Conservation (phyloP, 1,284 basidiomycete genomes). For the Ganoderma resinaceum region DNA sequence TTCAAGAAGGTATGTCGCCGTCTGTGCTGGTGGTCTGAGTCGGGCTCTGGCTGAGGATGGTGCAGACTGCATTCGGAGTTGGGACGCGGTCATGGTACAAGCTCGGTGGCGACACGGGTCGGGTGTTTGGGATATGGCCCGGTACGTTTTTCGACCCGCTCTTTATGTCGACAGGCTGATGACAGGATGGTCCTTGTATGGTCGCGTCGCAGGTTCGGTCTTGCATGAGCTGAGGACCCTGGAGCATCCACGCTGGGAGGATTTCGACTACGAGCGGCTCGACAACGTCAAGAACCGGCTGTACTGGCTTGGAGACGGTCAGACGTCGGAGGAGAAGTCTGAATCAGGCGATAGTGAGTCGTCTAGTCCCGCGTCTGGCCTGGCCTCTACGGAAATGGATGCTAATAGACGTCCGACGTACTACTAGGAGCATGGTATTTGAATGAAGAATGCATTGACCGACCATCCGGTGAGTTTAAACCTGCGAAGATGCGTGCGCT, state of each 20-base stretch:
- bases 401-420: not conserved
- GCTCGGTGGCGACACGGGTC: not conserved
- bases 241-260: not conserved
- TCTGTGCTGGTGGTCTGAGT: not conserved
- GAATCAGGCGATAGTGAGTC: not conserved
- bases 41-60: not conserved
- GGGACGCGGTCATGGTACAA: not conserved
- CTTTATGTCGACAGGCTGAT: not conserved
- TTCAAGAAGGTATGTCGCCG: conserved; percentile 13
- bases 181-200: not conserved
- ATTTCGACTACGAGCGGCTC: not conserved
- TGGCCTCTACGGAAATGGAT: not conserved
- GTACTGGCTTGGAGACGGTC: not conserved
- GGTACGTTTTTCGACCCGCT: not conserved
- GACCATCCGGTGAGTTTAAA: not conserved
- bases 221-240: not conserved
- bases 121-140: not conserved
- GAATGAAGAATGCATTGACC: not conserved
- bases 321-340: not conserved
- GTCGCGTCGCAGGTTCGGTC: not conserved
- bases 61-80: not conserved
- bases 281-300: not conserved
- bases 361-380: not conserved
- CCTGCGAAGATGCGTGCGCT: not conserved
- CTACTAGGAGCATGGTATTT: not conserved